Conservation (phyloP, 441 rosid genomes). For the Populus hybrid region DNA sequence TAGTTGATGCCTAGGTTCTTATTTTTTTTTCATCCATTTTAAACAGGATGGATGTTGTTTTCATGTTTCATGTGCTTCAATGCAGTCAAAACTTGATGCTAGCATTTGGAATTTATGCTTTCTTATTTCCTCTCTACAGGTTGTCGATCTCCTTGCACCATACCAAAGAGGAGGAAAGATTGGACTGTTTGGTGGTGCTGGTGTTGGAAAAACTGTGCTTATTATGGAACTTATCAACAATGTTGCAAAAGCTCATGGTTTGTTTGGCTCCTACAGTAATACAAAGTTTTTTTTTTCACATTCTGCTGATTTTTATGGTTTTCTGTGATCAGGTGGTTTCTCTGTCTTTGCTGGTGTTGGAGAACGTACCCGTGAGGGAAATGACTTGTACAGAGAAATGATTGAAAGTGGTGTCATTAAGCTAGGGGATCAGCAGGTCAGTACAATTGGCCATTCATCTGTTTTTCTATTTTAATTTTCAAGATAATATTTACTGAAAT, state of each 20-base stretch:
- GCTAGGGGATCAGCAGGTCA: slow-evolving; percentile 93
- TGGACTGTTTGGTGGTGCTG: slow-evolving; percentile 95
- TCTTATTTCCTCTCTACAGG: slow-evolving; percentile 32
- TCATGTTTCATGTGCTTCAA: neutral
- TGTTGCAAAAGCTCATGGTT: slow-evolving; percentile 96
- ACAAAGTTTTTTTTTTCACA: neutral
- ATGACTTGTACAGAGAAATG: slow-evolving; percentile 97
- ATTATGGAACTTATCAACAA: slow-evolving; percentile 98
- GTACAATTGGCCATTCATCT: neutral
- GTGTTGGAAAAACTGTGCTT: slow-evolving; percentile 95
- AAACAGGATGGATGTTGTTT: neutral
- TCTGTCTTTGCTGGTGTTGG: slow-evolving; percentile 99
- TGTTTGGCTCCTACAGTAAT: slow-evolving; percentile 12
- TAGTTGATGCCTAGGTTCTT: neutral
- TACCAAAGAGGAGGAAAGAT: slow-evolving; percentile 95
- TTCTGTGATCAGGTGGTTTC: slow-evolving; percentile 75
- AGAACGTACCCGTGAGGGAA: slow-evolving; percentile 94
- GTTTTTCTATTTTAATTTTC: neutral
- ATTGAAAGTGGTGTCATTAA: slow-evolving; percentile 98
- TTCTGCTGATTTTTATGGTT: neutral
- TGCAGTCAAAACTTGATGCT: neutral
- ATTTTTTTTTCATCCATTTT: neutral
- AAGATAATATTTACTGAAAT: neutral
- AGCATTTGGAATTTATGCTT: neutral
- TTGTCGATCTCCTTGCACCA: slow-evolving; percentile 88